Base-by-base conservation (phyloP, 495 filamentous ascomycete genomes). In the Aspergillus asperescens region DNA sequence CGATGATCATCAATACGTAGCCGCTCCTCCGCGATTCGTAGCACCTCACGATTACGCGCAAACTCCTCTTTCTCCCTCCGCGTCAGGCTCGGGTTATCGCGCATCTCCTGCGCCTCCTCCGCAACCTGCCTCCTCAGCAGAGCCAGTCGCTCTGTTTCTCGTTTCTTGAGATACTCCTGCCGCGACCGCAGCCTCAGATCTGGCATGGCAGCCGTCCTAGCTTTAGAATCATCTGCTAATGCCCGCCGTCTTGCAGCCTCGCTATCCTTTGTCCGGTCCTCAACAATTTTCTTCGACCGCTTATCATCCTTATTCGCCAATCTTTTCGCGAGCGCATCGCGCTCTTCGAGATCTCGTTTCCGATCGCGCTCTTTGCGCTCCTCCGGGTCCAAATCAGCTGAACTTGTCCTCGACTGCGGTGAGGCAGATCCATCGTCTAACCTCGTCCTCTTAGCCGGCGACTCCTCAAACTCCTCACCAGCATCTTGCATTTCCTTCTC, bases 151-250 rank as follows among this genome's bases (percentile, higher is more conserved):
- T 96, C 89, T 0, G 85, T 76, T 63, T 96, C 91, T 31, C 93
- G 76, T 73, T 97, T 98, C 70, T 89, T 88, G 23, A 98, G 74
- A 63, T 98, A 98, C 57, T 93, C 86, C 62, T 96, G 90, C 41
- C 93, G 81, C 6, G 90, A 94, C 25, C 89, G 77, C 59, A 93
- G 74, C 10, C 93, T 76, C 7, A 96, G 68, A 58, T 91, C 89
- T 8, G 82, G 81, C 70, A 93, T 82, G 7, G 82, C 83, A 12
- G 78, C 80, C 56, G 73, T 73, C 55, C 84, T 69, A 15, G 80
- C 79, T 22, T 69, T 68, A n/a, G 79, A 70, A 75, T 87, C 80
- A 59, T 87, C 84, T 12, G 82, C 85, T 54, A 87, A 62, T 1
- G 77, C 78, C 46, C 85, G 72, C 19, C 85, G 72, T 29, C 78